Conservation (phyloP, 192 early-diverging fungal species). For the Rhizophagus clarus region DNA sequence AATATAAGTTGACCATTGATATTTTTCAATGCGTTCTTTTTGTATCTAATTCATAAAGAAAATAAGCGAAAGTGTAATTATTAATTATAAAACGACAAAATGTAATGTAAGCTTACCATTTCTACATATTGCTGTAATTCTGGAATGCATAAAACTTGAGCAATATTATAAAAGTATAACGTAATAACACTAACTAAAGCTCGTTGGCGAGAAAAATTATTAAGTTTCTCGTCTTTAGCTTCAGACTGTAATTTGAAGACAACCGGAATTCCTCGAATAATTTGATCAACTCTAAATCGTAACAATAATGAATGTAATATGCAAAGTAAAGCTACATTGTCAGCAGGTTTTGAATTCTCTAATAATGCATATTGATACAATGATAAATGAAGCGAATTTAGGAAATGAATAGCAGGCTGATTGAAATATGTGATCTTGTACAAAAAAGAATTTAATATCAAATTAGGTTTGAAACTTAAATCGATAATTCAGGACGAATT, state of each 20-base stretch:
- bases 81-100: not conserved
- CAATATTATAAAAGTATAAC: constrained; percentile 23
- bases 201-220: constrained; percentile 16
- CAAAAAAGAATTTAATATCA: not conserved
- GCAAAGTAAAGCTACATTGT: constrained; percentile 4
- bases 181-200: constrained; percentile 21
- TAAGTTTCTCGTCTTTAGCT: constrained; percentile 21
- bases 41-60: constrained; percentile 1
- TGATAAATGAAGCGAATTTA: constrained; percentile 28
- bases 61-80: not conserved
- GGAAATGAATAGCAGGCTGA: constrained; percentile 20
- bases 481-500: not conserved
- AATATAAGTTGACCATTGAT: constrained; percentile 27
- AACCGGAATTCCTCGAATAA: constrained; percentile 49
- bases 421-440: constrained; percentile 14
- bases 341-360: not conserved
- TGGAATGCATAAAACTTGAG: constrained; percentile 9
- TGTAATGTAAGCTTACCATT: not conserved
- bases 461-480: not conserved
- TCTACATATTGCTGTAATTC: constrained; percentile 26
- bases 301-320: constrained; percentile 18
- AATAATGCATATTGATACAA: constrained; percentile 22
- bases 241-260: constrained; percentile 45
- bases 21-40: constrained; percentile 19
- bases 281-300: constrained; percentile 31